Conservation (phyloP, 2,329 filamentous ascomycete species). For the Curvularia hawaiiensis region DNA sequence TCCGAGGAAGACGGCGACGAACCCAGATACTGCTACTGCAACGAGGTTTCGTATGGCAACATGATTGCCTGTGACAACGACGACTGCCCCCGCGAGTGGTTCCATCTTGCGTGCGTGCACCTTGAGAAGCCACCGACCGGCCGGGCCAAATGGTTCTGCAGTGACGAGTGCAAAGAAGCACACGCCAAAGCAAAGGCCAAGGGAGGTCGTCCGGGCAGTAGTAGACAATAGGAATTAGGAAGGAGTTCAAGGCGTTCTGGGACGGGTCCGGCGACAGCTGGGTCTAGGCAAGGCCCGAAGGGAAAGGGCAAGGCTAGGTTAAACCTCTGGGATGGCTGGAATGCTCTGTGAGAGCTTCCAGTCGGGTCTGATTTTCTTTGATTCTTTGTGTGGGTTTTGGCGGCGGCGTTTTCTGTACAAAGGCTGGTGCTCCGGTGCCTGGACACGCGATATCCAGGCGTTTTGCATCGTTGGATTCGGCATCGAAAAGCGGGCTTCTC, state of each 20-base stretch:
- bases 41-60: slow-evolving; percentile 67
- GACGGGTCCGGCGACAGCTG: slow-evolving; percentile 35
- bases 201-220: slow-evolving; percentile 45
- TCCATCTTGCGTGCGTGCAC: slow-evolving; percentile 68
- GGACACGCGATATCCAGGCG: slow-evolving; percentile 10
- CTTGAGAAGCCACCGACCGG: slow-evolving; percentile 62
- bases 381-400: slow-evolving; percentile 13
- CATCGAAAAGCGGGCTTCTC: slow-evolving; percentile 11
- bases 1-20: slow-evolving; percentile 52
- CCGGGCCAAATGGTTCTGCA: slow-evolving; percentile 49
- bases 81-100: slow-evolving; percentile 68
- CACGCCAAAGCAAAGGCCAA: slow-evolving; percentile 39
- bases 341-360: slow-evolving; percentile 41
- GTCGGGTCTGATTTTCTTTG: slow-evolving; percentile 31
- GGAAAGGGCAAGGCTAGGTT: slow-evolving; percentile 42
- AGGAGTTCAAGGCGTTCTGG: slow-evolving; percentile 47
- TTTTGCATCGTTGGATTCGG: slow-evolving; percentile 13
- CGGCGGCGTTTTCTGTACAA: slow-evolving; percentile 6
- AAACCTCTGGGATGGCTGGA: slow-evolving; percentile 45
- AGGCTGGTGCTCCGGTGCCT: slow-evolving; percentile 4
- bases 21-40: slow-evolving; percentile 69
- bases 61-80: slow-evolving; percentile 73
- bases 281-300: slow-evolving; percentile 39
- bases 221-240: slow-evolving; percentile 49
- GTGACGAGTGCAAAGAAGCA: slow-evolving; percentile 46